Conservation (phyloP, 148 eudicot genomes). For the Mesembryanthemum crystallinum region DNA sequence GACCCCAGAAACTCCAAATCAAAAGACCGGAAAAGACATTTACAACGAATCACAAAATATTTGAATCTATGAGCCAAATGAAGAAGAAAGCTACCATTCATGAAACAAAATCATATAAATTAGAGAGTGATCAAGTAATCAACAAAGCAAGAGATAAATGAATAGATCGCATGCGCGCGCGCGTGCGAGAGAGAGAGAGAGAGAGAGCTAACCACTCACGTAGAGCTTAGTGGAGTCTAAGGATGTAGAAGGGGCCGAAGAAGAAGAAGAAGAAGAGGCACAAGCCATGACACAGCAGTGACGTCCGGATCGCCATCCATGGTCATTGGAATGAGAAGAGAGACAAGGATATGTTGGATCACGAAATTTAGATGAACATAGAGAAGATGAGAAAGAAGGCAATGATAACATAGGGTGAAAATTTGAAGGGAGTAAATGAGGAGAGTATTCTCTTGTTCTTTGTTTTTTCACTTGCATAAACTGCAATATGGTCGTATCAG, state of each 20-base stretch:
- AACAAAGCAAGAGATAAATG: not conserved
- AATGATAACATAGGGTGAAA: slow-evolving; percentile 11
- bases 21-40: not conserved
- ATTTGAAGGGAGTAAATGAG: slow-evolving; percentile 7
- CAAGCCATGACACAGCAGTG: slow-evolving; percentile 13
- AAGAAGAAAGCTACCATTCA: not conserved
- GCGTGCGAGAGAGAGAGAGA: slow-evolving; percentile 1
- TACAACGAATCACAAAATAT: not conserved
- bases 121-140: not conserved
- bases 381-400: slow-evolving; percentile 7
- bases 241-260: slow-evolving; percentile 12
- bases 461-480: slow-evolving; percentile 3
- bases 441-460: not conserved
- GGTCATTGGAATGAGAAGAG: not conserved
- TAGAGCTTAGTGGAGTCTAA: slow-evolving; percentile 25
- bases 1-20: no score
- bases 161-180: no score
- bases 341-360: slow-evolving; percentile 6
- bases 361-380: slow-evolving; percentile 1
- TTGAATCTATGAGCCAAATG: not conserved
- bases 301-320: slow-evolving; percentile 2
- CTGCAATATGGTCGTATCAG: slow-evolving; percentile 15
- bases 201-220: slow-evolving; percentile 31
- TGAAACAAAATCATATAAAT: no score
- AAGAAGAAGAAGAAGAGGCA: slow-evolving; percentile 24